Base-by-base conservation (phyloP, 2,329 filamentous ascomycete genomes). In the Xylaria sp. region DNA sequence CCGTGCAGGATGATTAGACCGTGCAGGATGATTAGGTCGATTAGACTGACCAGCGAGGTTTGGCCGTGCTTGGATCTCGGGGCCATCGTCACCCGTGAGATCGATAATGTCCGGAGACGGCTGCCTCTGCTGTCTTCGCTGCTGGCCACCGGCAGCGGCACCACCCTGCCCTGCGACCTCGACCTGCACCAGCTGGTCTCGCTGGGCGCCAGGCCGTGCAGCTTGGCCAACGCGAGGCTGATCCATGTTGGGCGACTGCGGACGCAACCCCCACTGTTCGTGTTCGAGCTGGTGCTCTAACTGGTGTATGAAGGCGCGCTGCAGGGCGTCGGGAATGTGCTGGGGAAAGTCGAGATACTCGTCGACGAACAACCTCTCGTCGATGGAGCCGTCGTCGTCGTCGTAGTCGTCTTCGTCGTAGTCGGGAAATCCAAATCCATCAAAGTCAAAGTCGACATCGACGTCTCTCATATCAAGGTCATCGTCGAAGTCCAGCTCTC, bases 11-110 rank as follows among this genome's bases (percentile, higher is more conserved):
- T 66, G 69, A 54, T 55, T 44, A n/a, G 66, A 23, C 37, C 44
- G 58, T 20, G 55, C 54, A 39, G 63, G 69, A 41, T 66, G 69
- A 54, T 55, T 44, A 7, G 15, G 18, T 46, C 44, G 7, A n/a
- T 20, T 20, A 34, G 39, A 55, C 59, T 48, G 66, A 50, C 25
- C 58, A 34, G 61, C 52, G 37, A 41, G 48, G 15, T 39, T 55
- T 39, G 54, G 58, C 13, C 59, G 62, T 23, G 1, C 39, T 13
- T 54, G 57, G 15, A 54, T 41, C 5, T 64, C 70, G 4, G n/a
- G 20, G 18, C 69, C 66, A n/a, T 73, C 73, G 31, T 77, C 76
- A 44, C 72, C 73, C n/a, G 76, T 78, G 2, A 78, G 69, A 44
- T 78, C 76, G 25, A 78, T 78, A 1, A 78, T 60, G 23, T 75